Percentiles rank a stretch among this genome's conserved stretches.
These are phyloP conservation scores for Solanum lycopersicoides DNA, from an alignment of 257 asterid species.

Conservation along the genomic window DNA sequence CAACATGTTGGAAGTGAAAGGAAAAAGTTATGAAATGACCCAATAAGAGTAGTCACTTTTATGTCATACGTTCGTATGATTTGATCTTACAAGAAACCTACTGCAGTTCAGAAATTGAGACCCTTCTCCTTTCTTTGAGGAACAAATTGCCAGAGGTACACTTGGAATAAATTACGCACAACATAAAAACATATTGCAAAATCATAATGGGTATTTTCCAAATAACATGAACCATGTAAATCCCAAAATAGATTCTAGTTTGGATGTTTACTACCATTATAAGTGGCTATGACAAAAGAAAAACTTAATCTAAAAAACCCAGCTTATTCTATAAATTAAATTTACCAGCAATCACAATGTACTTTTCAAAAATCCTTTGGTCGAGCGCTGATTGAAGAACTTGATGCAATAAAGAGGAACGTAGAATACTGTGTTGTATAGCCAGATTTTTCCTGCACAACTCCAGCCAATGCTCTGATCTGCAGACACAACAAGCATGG, in stretches of 20 bases:
- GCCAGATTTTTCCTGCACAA: slow-evolving; percentile 97
- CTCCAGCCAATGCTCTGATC: slow-evolving; percentile 83
- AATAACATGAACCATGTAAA: neutral
- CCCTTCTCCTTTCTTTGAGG: neutral
- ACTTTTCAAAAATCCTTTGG: neutral
- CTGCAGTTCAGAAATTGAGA: neutral
- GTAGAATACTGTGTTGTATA: slow-evolving; percentile 61
- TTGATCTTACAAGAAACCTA: neutral
- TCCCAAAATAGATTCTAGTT: neutral
- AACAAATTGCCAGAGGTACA: neutral
- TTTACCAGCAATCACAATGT: neutral
- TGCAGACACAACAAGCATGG: slow-evolving; percentile 80
- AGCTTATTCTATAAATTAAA: neutral
- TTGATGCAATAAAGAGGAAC: slow-evolving; percentile 78
- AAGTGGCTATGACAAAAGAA: neutral
- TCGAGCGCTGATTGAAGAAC: slow-evolving; percentile 26
- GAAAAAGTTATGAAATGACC: neutral
- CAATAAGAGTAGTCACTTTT: neutral
- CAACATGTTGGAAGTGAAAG: neutral
- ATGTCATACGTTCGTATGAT: neutral
- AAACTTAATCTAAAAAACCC: neutral
- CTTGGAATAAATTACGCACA: neutral
- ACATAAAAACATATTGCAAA: neutral
- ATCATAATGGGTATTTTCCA: neutral
- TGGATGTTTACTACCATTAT: neutral